These are phyloP conservation scores for Neurospora sp. DNA, from an alignment of 495 filamentous ascomycete species.

Conservation along the genomic window DNA sequence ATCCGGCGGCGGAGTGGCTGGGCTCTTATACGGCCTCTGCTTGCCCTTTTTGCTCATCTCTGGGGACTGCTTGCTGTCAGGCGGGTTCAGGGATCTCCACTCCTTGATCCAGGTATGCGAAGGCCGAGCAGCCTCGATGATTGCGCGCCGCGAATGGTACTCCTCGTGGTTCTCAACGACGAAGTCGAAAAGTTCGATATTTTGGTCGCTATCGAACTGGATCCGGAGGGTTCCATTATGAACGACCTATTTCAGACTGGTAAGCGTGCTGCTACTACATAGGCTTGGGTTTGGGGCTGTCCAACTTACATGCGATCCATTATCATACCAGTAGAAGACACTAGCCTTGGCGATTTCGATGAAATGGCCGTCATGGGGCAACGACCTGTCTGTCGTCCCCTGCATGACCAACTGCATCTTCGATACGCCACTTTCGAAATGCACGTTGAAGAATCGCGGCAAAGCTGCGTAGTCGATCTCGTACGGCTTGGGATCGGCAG, in stretches of 20 bases:
- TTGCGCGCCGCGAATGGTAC: slow-evolving; percentile 50
- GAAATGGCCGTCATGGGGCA: slow-evolving; percentile 51
- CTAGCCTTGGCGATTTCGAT: slow-evolving; percentile 53
- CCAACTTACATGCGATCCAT: slow-evolving; percentile 54
- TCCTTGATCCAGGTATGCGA: slow-evolving; percentile 46
- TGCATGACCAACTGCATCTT: slow-evolving; percentile 68
- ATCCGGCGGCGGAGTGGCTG: slow-evolving; percentile 40
- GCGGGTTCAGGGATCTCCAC: slow-evolving; percentile 39
- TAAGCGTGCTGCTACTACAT: slow-evolving; percentile 11
- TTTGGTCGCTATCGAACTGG: slow-evolving; percentile 58
- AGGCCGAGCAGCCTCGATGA: slow-evolving; percentile 44
- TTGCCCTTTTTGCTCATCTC: slow-evolving; percentile 65
- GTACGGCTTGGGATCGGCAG: slow-evolving; percentile 52
- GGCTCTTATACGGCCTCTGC: slow-evolving; percentile 36
- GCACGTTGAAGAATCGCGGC: slow-evolving; percentile 69
- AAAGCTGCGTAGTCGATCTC: slow-evolving; percentile 68
- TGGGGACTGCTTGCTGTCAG: slow-evolving; percentile 59
- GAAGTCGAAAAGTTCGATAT: slow-evolving; percentile 64
- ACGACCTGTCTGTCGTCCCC: slow-evolving; percentile 42
- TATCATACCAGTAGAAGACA: slow-evolving; percentile 64
- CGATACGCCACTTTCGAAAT: slow-evolving; percentile 73
- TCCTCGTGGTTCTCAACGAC: slow-evolving; percentile 54
- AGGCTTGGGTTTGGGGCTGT: not conserved
- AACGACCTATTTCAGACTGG: slow-evolving; percentile 41
- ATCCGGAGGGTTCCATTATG: slow-evolving; percentile 51